phyloP scores from a whole-genome alignment of 1,284 basidiomycete species.

The Cutaneotrichosporon sp. region DNA sequence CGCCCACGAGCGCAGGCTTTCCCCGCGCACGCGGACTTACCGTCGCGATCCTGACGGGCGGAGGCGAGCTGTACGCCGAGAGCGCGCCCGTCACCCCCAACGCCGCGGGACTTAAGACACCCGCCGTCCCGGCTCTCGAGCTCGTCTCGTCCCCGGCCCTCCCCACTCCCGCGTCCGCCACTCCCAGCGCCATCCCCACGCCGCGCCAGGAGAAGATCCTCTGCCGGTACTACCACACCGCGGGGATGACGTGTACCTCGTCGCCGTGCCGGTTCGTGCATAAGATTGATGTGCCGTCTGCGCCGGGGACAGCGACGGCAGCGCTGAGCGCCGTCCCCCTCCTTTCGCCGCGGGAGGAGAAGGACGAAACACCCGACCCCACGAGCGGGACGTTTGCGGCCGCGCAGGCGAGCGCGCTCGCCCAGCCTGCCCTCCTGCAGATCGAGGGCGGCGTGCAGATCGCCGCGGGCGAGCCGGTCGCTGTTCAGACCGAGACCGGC shows the following conservation, averaged over 20 bases:
- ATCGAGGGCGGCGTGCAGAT: slow-evolving; percentile 15
- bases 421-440: slow-evolving; percentile 6
- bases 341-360: background rate
- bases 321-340: slow-evolving; percentile 3
- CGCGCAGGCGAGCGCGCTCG: slow-evolving; percentile 31
- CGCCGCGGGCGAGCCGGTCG: slow-evolving; percentile 22
- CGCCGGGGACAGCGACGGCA: background rate
- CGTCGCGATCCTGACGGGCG: slow-evolving; percentile 41
- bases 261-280: slow-evolving; percentile 55
- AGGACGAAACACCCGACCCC: slow-evolving; percentile 20
- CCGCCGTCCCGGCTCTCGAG: slow-evolving; percentile 20
- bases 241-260: slow-evolving; percentile 51
- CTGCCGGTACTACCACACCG: slow-evolving; percentile 54
- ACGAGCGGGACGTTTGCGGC: slow-evolving; percentile 44
- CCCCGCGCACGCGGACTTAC: slow-evolving; percentile 36
- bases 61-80: slow-evolving; percentile 34
- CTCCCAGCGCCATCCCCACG: slow-evolving; percentile 10
- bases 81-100: slow-evolving; percentile 35
- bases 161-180: background rate
- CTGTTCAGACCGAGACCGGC: slow-evolving; percentile 34
- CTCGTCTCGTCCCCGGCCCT: slow-evolving; percentile 29
- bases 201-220: slow-evolving; percentile 39
- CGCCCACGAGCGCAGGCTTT: slow-evolving; percentile 4
- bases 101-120: background rate
- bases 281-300: slow-evolving; percentile 27